Conservation (phyloP, 768 basidiomycete species). For the Clavaria fumosa region DNA sequence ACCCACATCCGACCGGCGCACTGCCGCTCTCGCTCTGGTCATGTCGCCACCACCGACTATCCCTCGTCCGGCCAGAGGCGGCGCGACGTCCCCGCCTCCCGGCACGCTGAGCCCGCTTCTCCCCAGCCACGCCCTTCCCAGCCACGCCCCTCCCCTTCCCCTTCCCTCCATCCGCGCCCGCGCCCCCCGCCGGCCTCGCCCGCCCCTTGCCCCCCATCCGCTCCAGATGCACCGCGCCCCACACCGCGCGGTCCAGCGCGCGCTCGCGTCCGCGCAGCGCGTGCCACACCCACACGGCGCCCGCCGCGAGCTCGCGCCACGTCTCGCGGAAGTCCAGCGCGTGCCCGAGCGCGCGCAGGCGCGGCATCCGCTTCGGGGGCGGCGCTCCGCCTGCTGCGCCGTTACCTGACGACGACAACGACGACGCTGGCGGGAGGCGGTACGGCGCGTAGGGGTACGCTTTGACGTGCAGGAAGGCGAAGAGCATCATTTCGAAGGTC, state of each 20-base stretch:
- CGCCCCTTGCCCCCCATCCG: constrained; percentile 28
- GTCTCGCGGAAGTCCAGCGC: constrained; percentile 61
- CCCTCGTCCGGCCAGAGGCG: constrained; percentile 28
- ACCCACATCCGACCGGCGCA: too few species aligned
- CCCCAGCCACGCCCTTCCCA: constrained; percentile 26
- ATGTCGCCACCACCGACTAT: constrained; percentile 24
- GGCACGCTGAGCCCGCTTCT: constrained; percentile 26
- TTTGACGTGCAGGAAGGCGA: constrained; percentile 54
- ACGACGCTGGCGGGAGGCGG: constrained; percentile 19
- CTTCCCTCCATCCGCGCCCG: constrained; percentile 7
- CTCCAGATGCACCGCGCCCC: constrained; percentile 28
- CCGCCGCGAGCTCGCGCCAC: constrained; percentile 41
- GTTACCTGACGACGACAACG: too few species aligned
- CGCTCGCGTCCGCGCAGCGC: constrained; percentile 41
- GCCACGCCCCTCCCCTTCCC: constrained; percentile 11
- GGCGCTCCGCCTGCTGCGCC: too few species aligned
- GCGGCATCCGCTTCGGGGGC: constrained; percentile 29
- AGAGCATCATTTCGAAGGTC: constrained; percentile 70
- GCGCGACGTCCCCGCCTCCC: constrained; percentile 40
- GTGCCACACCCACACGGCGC: constrained; percentile 41
- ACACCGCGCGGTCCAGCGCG: constrained; percentile 27
- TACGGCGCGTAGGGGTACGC: constrained; percentile 63
- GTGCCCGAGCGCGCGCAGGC: constrained; percentile 41
- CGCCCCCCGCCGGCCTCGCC: constrained; percentile 8
- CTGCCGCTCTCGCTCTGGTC: constrained; percentile 22